These are phyloP conservation scores for Ogataea minuta DNA, from an alignment of 805 yeast genomes.

Conservation along the genomic window DNA sequence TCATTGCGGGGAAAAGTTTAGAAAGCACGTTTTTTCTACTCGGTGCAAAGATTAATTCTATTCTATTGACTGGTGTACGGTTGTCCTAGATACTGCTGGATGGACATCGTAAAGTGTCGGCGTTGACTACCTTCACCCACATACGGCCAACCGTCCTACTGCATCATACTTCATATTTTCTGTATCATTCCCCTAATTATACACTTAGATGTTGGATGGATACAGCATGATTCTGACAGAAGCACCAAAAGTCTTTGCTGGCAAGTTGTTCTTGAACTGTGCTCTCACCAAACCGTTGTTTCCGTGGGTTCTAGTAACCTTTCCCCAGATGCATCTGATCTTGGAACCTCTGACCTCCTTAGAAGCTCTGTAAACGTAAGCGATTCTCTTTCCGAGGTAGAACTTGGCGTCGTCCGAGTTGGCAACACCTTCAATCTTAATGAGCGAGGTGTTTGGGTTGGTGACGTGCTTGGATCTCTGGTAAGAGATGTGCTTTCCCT, in stretches of 20 bases:
- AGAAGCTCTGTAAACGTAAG: slow-evolving; percentile 98
- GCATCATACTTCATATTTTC: slow-evolving; percentile 4
- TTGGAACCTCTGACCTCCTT: slow-evolving; percentile 98
- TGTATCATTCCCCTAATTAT: slow-evolving; percentile 10
- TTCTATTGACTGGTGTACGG: slow-evolving; percentile 3
- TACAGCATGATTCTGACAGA: slow-evolving; percentile 99
- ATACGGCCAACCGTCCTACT: slow-evolving; percentile 5
- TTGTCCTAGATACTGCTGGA: slow-evolving; percentile 8
- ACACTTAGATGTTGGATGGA: slow-evolving; percentile 96
- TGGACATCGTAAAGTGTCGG: too few relatives aligned
- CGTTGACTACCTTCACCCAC: slow-evolving; percentile 1
- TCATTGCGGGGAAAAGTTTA: slow-evolving; percentile 36
- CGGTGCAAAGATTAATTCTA: neutral
- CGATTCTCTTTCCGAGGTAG: slow-evolving; percentile 99
- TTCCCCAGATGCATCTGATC: slow-evolving; percentile 99
- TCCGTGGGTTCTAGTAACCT: slow-evolving; percentile 98
- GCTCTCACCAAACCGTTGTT: slow-evolving; percentile 98
- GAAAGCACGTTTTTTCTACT: neutral
- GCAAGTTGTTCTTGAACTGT: slow-evolving; percentile 97
- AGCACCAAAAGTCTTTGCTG: slow-evolving; percentile 99
- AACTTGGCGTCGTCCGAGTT: slow-evolving; percentile 93
- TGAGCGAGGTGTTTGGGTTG: slow-evolving; percentile 97
- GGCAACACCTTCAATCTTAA: slow-evolving; percentile 95
- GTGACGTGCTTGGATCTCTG: slow-evolving; percentile 98
- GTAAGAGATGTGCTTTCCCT: slow-evolving; percentile 99